Percentiles rank a stretch among this genome's conserved stretches.
phyloP scores from a whole-genome alignment of 1,284 basidiomycete genomes.

The Cerrena zonata region DNA sequence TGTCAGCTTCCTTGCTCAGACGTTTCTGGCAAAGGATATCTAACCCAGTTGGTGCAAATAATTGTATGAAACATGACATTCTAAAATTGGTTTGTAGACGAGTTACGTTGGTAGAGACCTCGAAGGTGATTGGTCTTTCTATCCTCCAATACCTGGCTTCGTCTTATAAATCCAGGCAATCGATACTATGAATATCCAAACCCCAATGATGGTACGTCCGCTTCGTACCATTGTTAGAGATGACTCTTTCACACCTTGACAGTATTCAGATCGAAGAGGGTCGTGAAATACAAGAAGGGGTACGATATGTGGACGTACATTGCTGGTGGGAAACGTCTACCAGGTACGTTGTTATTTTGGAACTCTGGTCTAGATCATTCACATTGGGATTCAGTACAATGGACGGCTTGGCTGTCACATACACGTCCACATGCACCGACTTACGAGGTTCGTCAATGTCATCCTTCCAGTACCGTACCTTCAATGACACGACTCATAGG shows the following conservation, averaged over 20 bases:
- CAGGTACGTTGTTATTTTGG: constrained; percentile 17
- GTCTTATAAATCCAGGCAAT: constrained; percentile 20
- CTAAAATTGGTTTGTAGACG: constrained; percentile 13
- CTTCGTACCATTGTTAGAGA: neutral
- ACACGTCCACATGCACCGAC: constrained; percentile 26
- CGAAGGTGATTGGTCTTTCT: constrained; percentile 18
- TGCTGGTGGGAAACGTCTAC: constrained; percentile 19
- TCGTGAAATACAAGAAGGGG: constrained; percentile 27
- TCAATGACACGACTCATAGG: constrained; percentile 12
- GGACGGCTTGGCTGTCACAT: constrained; percentile 30
- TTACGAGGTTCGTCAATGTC: constrained; percentile 16
- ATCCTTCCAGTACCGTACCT: neutral
- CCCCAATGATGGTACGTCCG: constrained; percentile 17
- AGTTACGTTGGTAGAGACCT: constrained; percentile 24
- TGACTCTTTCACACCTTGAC: constrained; percentile 9
- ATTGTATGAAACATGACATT: neutral
- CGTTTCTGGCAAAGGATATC: constrained; percentile 19
- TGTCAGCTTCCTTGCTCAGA: constrained; percentile 19
- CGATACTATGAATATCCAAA: constrained; percentile 26
- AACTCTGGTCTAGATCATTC: neutral
- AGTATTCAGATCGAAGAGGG: constrained; percentile 22
- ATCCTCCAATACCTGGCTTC: too few relatives aligned
- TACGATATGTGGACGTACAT: constrained; percentile 26
- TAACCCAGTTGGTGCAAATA: constrained; percentile 19
- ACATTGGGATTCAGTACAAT: constrained; percentile 24